phyloP scores from a whole-genome alignment of 805 yeast genomes.

The Starmerella riodocensis region DNA sequence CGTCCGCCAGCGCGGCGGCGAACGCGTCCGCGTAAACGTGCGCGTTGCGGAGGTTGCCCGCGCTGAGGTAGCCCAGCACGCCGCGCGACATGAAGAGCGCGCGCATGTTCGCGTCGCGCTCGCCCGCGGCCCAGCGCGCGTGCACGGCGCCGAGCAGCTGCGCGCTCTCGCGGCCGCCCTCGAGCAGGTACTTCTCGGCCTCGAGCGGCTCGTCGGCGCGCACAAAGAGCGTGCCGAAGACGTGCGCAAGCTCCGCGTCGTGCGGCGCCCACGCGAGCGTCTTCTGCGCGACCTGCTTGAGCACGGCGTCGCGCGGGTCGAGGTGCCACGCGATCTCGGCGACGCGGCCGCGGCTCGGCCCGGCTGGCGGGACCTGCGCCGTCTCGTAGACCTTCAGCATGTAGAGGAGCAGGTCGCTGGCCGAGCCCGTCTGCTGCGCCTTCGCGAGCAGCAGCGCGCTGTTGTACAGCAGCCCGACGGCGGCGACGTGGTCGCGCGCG shows the following conservation, averaged over 20 bases:
- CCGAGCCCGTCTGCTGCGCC: constrained; percentile 65
- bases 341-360: constrained; percentile 36
- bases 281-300: constrained; percentile 55
- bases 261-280: constrained; percentile 49
- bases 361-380: constrained; percentile 34
- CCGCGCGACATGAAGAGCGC: constrained; percentile 38
- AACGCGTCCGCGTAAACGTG: constrained; percentile 27
- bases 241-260: constrained; percentile 60
- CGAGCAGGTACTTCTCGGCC: constrained; percentile 59
- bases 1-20: constrained; percentile 9
- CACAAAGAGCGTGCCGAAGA: constrained; percentile 53
- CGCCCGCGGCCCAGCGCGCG: constrained; percentile 7
- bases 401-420: constrained; percentile 61
- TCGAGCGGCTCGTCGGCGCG: constrained; percentile 39
- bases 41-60: constrained; percentile 54
- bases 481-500: constrained; percentile 50
- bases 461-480: constrained; percentile 58
- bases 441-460: constrained; percentile 57
- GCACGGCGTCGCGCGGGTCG: constrained; percentile 43
- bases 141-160: constrained; percentile 36
- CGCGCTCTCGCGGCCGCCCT: constrained; percentile 48
- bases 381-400: constrained; percentile 55
- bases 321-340: constrained; percentile 33
- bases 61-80: constrained; percentile 58
- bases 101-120: neutral